These are phyloP conservation scores for Magnolia sinica DNA, from an alignment of 164 flowering plant genomes.

Conservation along the genomic window DNA sequence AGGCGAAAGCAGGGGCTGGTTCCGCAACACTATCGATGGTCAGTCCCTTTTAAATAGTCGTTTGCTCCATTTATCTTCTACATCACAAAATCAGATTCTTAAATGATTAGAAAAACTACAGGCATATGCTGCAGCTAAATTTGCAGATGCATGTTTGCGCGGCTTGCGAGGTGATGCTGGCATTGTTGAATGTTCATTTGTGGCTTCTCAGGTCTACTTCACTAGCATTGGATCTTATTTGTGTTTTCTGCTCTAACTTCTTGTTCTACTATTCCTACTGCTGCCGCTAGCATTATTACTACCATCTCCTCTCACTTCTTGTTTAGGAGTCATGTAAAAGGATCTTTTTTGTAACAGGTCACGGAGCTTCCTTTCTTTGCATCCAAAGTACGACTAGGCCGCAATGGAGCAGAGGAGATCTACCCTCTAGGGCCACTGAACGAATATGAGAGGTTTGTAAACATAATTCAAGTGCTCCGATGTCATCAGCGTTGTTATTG, in stretches of 20 bases:
- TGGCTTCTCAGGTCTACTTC: constrained; percentile 60
- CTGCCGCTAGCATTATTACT: neutral
- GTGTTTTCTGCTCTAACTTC: neutral
- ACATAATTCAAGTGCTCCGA: neutral
- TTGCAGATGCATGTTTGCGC: constrained; percentile 90
- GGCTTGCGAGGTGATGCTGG: constrained; percentile 86
- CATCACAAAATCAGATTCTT: neutral
- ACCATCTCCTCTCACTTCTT: neutral
- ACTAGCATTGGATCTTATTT: neutral
- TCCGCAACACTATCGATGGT: constrained; percentile 99
- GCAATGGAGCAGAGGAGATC: constrained; percentile 78
- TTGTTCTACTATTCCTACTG: neutral
- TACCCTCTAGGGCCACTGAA: constrained; percentile 79
- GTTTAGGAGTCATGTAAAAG: neutral
- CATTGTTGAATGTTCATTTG: constrained; percentile 76
- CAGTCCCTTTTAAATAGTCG: constrained; percentile 8
- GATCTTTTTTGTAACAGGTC: constrained; percentile 40
- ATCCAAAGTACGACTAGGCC: constrained; percentile 80
- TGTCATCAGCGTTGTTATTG: neutral
- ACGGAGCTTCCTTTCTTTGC: constrained; percentile 98
- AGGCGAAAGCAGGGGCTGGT: constrained; percentile 98
- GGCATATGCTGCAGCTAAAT: constrained; percentile 95
- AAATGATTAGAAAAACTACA: neutral
- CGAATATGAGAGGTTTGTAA: constrained; percentile 75
- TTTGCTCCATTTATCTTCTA: neutral